These are phyloP conservation scores for Pascua guehoae DNA, from an alignment of 1,284 basidiomycete genomes.

Conservation along the genomic window DNA sequence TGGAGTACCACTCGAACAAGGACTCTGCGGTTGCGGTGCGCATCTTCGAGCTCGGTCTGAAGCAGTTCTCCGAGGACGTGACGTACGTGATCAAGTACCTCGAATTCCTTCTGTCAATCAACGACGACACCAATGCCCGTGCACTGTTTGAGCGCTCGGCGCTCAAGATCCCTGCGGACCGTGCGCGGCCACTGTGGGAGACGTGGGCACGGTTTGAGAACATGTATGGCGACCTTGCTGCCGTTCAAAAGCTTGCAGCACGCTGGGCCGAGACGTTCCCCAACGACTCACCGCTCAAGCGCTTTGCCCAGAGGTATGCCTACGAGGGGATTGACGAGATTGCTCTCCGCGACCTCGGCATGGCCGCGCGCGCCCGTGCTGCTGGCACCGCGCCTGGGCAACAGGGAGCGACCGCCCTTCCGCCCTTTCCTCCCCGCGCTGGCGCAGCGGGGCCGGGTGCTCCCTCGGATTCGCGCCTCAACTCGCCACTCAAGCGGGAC, in stretches of 20 bases:
- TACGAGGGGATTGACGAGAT: slow-evolving; percentile 86
- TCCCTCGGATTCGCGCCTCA: not conserved
- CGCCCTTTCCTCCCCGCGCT: slow-evolving; percentile 16
- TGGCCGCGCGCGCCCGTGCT: slow-evolving; percentile 52
- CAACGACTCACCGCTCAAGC: slow-evolving; percentile 80
- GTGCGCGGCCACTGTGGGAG: slow-evolving; percentile 85
- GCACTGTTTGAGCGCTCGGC: slow-evolving; percentile 85
- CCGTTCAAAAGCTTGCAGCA: slow-evolving; percentile 81
- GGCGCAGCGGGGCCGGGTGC: not conserved
- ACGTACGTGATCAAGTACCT: slow-evolving; percentile 87
- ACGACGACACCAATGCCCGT: slow-evolving; percentile 93
- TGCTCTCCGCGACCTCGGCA: slow-evolving; percentile 80
- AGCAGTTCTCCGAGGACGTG: slow-evolving; percentile 74
- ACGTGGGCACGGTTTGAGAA: slow-evolving; percentile 95
- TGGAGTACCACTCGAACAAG: slow-evolving; percentile 94
- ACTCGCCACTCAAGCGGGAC: slow-evolving; percentile 11
- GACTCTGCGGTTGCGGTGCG: slow-evolving; percentile 78
- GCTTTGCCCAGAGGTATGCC: slow-evolving; percentile 84
- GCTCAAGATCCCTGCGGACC: slow-evolving; percentile 65
- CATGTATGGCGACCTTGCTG: slow-evolving; percentile 87
- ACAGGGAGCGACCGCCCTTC: not conserved
- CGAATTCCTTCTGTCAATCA: slow-evolving; percentile 87
- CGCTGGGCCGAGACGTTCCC: slow-evolving; percentile 85
- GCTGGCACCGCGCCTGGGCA: not conserved
- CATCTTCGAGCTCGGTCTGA: slow-evolving; percentile 93